Evolutionary conservation across 1,139 yeast genomes (phyloP).

Genomic region (Tardiomyces depauwii): DNA sequence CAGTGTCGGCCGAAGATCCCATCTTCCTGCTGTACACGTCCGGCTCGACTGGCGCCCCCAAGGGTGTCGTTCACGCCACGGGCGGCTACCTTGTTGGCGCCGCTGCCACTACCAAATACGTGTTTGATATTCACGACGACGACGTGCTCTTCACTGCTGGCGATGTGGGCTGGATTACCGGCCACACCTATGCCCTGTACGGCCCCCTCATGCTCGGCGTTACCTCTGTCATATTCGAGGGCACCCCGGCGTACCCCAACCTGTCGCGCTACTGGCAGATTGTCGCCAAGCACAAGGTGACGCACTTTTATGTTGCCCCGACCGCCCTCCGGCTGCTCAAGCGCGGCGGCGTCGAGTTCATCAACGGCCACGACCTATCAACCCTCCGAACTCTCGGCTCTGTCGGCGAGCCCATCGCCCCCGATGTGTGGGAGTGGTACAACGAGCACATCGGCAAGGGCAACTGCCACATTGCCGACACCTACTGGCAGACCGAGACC

Average conservation of each 20-base stretch:
- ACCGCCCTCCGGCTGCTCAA: constrained; percentile 92
- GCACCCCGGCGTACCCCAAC: constrained; percentile 96
- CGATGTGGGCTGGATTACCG: constrained; percentile 99
- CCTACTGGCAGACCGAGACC: constrained; percentile 98
- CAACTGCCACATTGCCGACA: constrained; percentile 79
- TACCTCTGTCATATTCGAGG: constrained; percentile 88
- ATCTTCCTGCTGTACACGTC: constrained; percentile 88
- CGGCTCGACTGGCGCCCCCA: constrained; percentile 96
- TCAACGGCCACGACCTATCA: constrained; percentile 79
- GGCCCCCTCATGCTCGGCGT: constrained; percentile 89
- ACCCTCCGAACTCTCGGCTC: constrained; percentile 92
- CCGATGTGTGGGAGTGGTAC: constrained; percentile 99
- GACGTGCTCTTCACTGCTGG: constrained; percentile 95
- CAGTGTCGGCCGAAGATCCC: constrained; percentile 89
- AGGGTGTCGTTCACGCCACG: constrained; percentile 93
- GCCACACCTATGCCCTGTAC: constrained; percentile 91
- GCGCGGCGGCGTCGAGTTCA: constrained; percentile 88
- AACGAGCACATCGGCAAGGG: constrained; percentile 83
- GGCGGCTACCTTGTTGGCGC: constrained; percentile 94
- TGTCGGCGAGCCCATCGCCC: constrained; percentile 97
- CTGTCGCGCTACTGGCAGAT: constrained; percentile 97
- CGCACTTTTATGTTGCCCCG: constrained; percentile 97
- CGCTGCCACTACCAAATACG: constrained; percentile 85
- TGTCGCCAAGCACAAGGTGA: constrained; percentile 83
- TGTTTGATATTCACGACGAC: constrained; percentile 81